These are phyloP conservation scores for Sanghuangporus weigelae DNA, from an alignment of 1,284 basidiomycete genomes.

Conservation along the genomic window DNA sequence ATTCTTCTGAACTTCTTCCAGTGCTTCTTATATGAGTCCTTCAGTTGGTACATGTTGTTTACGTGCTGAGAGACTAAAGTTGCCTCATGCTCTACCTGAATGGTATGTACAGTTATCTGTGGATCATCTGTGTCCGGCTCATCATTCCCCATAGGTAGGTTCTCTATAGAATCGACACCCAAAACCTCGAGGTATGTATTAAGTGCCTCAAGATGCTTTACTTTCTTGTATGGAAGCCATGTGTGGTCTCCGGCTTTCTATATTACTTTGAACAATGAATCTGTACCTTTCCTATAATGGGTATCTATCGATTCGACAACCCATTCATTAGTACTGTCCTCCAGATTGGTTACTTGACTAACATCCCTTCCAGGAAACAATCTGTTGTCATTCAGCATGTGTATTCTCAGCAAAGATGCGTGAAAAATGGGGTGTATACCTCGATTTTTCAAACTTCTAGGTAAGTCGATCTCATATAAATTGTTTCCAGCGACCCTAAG, in stretches of 20 bases:
- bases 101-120: background rate
- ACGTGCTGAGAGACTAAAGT: too few relatives aligned
- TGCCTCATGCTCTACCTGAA: too few relatives aligned
- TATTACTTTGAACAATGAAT: background rate
- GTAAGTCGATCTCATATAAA: background rate
- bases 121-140: background rate
- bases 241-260: background rate
- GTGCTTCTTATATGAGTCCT: too few relatives aligned
- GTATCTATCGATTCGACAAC: background rate
- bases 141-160: background rate
- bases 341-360: background rate
- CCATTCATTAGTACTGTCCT: background rate
- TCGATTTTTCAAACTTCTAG: background rate
- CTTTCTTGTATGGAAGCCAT: background rate
- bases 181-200: background rate
- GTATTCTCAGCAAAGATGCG: background rate
- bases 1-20: too few relatives aligned
- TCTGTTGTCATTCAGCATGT: background rate
- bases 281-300: background rate
- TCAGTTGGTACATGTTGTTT: too few relatives aligned
- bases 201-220: background rate
- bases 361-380: background rate
- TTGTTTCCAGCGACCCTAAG: background rate
- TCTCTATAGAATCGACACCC: background rate
- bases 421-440: background rate